A percentile compares a stretch with the other conserved stretches of the same genome.
Conservation (phyloP, 176 grass and related monocot genomes). For the Oryza rufipogon region DNA sequence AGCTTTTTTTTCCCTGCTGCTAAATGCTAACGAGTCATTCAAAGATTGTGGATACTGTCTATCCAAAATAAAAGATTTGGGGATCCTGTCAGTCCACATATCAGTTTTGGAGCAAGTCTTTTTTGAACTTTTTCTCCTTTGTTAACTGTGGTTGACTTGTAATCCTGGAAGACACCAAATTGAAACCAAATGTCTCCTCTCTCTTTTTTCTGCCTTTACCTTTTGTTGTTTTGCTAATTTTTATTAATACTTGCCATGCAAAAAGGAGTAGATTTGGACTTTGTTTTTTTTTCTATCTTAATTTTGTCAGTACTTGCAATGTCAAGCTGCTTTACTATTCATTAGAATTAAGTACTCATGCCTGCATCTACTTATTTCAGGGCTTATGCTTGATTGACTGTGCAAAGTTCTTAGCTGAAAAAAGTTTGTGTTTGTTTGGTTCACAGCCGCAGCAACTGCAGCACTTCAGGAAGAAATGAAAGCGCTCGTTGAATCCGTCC, state of each 20-base stretch:
- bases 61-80: too few relatives aligned
- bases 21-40: conserved; percentile 17
- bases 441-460: conserved; percentile 45
- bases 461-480: conserved; percentile 64
- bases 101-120: neutral
- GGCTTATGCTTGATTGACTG: neutral
- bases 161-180: conserved; percentile 15
- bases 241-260: conserved; percentile 8
- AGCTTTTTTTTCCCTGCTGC: neutral
- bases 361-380: neutral
- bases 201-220: neutral
- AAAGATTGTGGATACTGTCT: neutral
- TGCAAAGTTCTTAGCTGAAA: conserved; percentile 9
- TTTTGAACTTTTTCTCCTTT: neutral
- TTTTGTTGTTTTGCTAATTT: conserved; percentile 31
- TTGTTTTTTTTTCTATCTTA: neutral
- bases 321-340: neutral
- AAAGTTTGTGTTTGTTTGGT: conserved; percentile 21
- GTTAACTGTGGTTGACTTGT: neutral
- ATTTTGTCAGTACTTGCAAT: conserved; percentile 14
- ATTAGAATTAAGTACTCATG: neutral
- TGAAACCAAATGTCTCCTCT: neutral
- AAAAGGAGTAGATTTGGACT: conserved; percentile 11
- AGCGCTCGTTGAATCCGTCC: conserved; percentile 49
- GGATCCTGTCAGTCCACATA: too few relatives aligned